Conservation (phyloP, 192 early-diverging fungal genomes). For the Chytriomyces sp. region DNA sequence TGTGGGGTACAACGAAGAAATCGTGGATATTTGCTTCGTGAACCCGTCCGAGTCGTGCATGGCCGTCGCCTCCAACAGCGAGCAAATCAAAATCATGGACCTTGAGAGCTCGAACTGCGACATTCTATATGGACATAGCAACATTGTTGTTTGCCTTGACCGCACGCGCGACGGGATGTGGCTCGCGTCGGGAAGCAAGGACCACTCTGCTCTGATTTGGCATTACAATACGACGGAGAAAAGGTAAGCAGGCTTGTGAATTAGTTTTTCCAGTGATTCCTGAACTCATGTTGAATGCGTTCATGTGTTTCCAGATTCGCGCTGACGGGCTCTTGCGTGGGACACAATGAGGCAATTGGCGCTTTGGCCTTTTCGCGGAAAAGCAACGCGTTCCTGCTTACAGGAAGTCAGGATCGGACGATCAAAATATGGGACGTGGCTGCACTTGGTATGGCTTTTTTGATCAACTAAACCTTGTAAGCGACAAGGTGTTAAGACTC, state of each 20-base stretch:
- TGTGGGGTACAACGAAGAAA: slow-evolving; percentile 95
- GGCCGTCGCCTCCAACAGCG: slow-evolving; percentile 91
- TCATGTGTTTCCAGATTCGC: slow-evolving; percentile 49
- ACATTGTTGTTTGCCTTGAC: slow-evolving; percentile 83
- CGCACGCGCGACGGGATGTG: slow-evolving; percentile 68
- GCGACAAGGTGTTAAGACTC: not conserved
- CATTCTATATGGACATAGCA: slow-evolving; percentile 85
- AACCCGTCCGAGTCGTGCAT: slow-evolving; percentile 71
- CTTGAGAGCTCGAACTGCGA: slow-evolving; percentile 77
- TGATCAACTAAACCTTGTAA: not conserved
- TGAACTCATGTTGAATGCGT: slow-evolving; percentile 10
- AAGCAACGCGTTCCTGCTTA: slow-evolving; percentile 69
- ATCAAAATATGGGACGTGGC: slow-evolving; percentile 91
- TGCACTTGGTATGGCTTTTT: slow-evolving; percentile 11
- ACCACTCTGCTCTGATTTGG: slow-evolving; percentile 87
- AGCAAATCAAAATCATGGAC: slow-evolving; percentile 84
- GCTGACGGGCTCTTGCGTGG: slow-evolving; percentile 73
- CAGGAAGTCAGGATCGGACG: slow-evolving; percentile 92
- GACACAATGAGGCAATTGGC: slow-evolving; percentile 92
- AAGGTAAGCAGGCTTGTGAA: slow-evolving; percentile 9
- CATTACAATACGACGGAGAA: slow-evolving; percentile 50
- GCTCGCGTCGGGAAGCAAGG: slow-evolving; percentile 88
- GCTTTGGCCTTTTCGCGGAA: slow-evolving; percentile 80
- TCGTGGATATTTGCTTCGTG: slow-evolving; percentile 84
- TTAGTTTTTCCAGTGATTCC: not conserved